Conservation (phyloP, 1,139 yeast genomes). For the Kazachstania sp. region DNA sequence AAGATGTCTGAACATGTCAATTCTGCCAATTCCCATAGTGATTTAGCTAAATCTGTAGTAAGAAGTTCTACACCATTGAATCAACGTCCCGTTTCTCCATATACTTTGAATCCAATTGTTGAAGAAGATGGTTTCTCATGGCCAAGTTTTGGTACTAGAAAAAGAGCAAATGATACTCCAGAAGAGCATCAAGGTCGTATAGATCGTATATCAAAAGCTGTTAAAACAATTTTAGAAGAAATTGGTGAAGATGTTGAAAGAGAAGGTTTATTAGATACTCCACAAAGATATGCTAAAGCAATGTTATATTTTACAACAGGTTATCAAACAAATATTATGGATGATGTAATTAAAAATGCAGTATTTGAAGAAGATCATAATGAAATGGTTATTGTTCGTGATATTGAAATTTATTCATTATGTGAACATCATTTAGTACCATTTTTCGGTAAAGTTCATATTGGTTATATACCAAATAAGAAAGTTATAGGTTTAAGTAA, state of each 20-base stretch:
- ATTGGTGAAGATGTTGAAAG: conserved; percentile 86
- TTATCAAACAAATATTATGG: conserved; percentile 74
- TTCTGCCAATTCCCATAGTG: conserved; percentile 1
- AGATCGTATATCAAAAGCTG: conserved; percentile 73
- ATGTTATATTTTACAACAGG: conserved; percentile 95
- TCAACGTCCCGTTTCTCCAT: conserved; percentile 76
- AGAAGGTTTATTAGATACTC: conserved; percentile 89
- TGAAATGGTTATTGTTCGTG: conserved; percentile 96
- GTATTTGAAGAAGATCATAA: conserved; percentile 98
- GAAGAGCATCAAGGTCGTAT: conserved; percentile 59
- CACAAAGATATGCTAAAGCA: conserved; percentile 93
- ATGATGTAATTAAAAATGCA: conserved; percentile 88
- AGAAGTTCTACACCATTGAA: conserved; percentile 40
- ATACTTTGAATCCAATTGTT: conserved; percentile 74
- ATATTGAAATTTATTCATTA: conserved; percentile 81
- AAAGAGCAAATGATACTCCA: conserved; percentile 55
- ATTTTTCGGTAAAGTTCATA: conserved; percentile 91
- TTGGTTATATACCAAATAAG: conserved; percentile 92
- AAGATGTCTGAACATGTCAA: background rate
- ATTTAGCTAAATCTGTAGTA: conserved; percentile 1
- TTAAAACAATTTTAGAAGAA: conserved; percentile 69
- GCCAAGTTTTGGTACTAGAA: conserved; percentile 87
- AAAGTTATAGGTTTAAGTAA: conserved; percentile 91
- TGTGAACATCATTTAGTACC: conserved; percentile 99
- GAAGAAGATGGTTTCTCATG: conserved; percentile 88